phyloP scores from a whole-genome alignment of 371 early-diverging fungal genomes.

The Basidiobolus meristosporus region DNA sequence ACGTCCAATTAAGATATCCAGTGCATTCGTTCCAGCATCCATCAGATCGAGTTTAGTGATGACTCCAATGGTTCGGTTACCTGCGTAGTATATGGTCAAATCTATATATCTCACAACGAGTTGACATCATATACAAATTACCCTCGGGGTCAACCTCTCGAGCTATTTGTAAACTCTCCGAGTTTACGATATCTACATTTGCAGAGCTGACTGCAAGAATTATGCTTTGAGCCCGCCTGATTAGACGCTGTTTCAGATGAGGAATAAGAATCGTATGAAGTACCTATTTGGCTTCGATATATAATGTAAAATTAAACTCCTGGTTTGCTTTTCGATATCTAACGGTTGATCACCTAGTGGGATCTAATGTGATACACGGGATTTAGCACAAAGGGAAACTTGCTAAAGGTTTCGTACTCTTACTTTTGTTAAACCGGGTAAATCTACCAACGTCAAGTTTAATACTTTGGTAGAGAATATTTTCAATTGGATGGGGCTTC shows the following conservation, averaged over 20 bases:
- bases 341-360: slow-evolving; percentile 61
- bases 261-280: too few relatives aligned
- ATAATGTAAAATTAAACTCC: slow-evolving; percentile 64
- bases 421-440: slow-evolving; percentile 86
- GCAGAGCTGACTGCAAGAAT: slow-evolving; percentile 90
- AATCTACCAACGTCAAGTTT: slow-evolving; percentile 79
- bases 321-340: slow-evolving; percentile 78
- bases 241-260: too few relatives aligned
- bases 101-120: neutral
- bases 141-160: slow-evolving; percentile 81
- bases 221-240: slow-evolving; percentile 40
- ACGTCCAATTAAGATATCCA: slow-evolving; percentile 68
- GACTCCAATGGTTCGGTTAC: slow-evolving; percentile 75
- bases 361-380: slow-evolving; percentile 8
- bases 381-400: neutral
- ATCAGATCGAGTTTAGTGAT: slow-evolving; percentile 89
- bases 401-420: neutral
- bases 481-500: slow-evolving; percentile 75
- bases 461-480: slow-evolving; percentile 72
- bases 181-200: slow-evolving; percentile 81
- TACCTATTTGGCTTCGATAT: slow-evolving; percentile 72
- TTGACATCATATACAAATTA: neutral
- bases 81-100: slow-evolving; percentile 6
- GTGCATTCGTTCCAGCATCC: slow-evolving; percentile 84
- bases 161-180: slow-evolving; percentile 83